A percentile compares a stretch with the other conserved stretches of the same genome.
phyloP scores from a whole-genome alignment of 2,329 filamentous ascomycete species.

The Neonectria coccinea region DNA sequence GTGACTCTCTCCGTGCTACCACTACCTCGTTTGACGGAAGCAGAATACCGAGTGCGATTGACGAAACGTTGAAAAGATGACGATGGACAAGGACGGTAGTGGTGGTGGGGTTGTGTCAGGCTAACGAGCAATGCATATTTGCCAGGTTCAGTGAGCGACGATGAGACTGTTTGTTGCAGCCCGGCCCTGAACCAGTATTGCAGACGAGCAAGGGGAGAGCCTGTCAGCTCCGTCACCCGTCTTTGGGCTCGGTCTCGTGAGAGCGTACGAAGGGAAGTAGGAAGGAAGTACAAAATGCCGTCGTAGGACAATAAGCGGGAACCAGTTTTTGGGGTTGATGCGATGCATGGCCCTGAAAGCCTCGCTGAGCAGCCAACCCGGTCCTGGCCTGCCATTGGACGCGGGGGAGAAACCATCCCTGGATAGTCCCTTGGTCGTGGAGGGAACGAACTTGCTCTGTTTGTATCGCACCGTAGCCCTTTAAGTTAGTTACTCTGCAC shows the following conservation, averaged over 20 bases:
- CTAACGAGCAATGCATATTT: constrained; percentile 1
- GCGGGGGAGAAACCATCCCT: background rate
- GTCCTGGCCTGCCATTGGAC: constrained; percentile 15
- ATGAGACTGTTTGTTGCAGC: constrained; percentile 5
- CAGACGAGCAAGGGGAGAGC: constrained; percentile 8
- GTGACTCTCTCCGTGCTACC: background rate
- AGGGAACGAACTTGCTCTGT: constrained; percentile 6
- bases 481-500: background rate
- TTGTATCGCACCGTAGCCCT: constrained; percentile 2
- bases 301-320: constrained; percentile 28
- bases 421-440: constrained; percentile 3
- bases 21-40: background rate
- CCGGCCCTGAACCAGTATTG: background rate
- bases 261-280: constrained; percentile 5
- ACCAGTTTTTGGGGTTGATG: constrained; percentile 25
- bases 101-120: constrained; percentile 3
- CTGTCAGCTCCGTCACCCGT: constrained; percentile 12
- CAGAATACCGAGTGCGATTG: background rate
- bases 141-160: background rate
- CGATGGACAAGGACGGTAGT: background rate
- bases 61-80: background rate
- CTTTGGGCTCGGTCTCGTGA: constrained; percentile 3
- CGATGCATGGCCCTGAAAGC: background rate
- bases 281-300: constrained; percentile 8
- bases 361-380: constrained; percentile 7